A percentile compares a stretch with the other conserved stretches of the same genome.
phyloP scores from a whole-genome alignment of 768 basidiomycete genomes.

The Podaxis sp. region DNA sequence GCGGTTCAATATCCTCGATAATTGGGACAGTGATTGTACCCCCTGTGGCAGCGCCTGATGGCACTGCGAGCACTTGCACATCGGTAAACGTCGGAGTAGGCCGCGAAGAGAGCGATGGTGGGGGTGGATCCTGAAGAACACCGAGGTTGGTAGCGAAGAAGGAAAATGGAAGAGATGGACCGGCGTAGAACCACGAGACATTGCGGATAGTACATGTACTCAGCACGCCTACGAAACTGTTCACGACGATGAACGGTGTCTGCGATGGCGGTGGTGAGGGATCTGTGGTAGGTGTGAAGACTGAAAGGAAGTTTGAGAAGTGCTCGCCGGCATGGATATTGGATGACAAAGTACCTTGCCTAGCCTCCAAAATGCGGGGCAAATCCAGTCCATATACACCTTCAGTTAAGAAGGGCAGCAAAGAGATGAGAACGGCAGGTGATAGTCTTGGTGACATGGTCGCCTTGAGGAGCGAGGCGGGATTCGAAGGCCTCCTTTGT shows the following conservation, averaged over 20 bases:
- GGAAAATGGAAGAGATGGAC: background rate
- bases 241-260: background rate
- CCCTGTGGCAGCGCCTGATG: conserved; percentile 8
- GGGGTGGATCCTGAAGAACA: conserved; percentile 24
- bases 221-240: background rate
- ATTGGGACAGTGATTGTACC: conserved; percentile 24
- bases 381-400: conserved; percentile 32
- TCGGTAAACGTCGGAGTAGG: conserved; percentile 1
- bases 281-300: background rate
- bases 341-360: conserved; percentile 32
- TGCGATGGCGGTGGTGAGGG: background rate
- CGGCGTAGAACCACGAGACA: conserved; percentile 15
- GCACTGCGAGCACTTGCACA: background rate
- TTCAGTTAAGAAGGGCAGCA: conserved; percentile 13
- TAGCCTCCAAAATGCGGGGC: conserved; percentile 25
- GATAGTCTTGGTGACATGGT: background rate
- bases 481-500: background rate
- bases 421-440: background rate
- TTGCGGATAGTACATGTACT: conserved; percentile 10
- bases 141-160: conserved; percentile 18
- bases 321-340: background rate
- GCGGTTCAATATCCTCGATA: conserved; percentile 24
- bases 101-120: conserved; percentile 5
- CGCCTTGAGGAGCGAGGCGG: background rate
- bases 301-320: background rate